Percentiles rank a stretch among this genome's conserved stretches.
Evolutionary conservation across 108 stramenopile species (phyloP).

Genomic region (Skeletonema menzelii): DNA sequence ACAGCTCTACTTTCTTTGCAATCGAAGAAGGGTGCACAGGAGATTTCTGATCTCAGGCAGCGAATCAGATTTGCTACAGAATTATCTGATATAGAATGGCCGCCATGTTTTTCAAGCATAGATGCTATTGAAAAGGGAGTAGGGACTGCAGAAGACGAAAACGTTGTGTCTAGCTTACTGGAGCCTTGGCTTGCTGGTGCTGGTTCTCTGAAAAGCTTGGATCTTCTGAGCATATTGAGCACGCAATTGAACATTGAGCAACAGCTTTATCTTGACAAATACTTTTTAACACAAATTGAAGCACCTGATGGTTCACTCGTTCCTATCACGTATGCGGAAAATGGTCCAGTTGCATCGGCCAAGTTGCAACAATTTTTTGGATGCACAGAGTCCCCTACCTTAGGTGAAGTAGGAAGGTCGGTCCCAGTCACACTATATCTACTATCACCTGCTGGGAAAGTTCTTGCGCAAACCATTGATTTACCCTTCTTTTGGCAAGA

Average conservation of each 20-base stretch:
- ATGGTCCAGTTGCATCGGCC: slow-evolving; percentile 45
- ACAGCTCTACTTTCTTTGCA: slow-evolving; percentile 38
- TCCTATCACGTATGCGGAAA: slow-evolving; percentile 46
- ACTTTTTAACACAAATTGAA: slow-evolving; percentile 40
- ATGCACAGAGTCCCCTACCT: slow-evolving; percentile 24
- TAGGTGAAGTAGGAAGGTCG: slow-evolving; percentile 40
- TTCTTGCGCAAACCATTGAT: slow-evolving; percentile 57
- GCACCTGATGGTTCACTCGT: slow-evolving; percentile 63
- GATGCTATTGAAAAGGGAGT: slow-evolving; percentile 30
- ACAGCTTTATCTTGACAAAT: slow-evolving; percentile 18
- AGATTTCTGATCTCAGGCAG: slow-evolving; percentile 38
- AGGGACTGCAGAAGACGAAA: slow-evolving; percentile 22
- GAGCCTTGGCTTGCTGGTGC: slow-evolving; percentile 57
- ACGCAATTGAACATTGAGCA: slow-evolving; percentile 30
- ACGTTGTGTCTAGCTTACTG: slow-evolving; percentile 34
- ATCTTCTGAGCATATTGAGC: slow-evolving; percentile 42
- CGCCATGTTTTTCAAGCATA: slow-evolving; percentile 43
- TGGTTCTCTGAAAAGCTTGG: slow-evolving; percentile 49
- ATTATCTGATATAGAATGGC: slow-evolving; percentile 32
- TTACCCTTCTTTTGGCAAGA: slow-evolving; percentile 68
- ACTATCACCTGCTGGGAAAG: slow-evolving; percentile 56
- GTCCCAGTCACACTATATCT: slow-evolving; percentile 50
- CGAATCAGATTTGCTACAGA: slow-evolving; percentile 39
- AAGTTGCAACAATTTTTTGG: slow-evolving; percentile 79
- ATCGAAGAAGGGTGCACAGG: slow-evolving; percentile 25